phyloP scores from a whole-genome alignment of 192 early-diverging fungal genomes.

The Backusella tuberculispora region DNA sequence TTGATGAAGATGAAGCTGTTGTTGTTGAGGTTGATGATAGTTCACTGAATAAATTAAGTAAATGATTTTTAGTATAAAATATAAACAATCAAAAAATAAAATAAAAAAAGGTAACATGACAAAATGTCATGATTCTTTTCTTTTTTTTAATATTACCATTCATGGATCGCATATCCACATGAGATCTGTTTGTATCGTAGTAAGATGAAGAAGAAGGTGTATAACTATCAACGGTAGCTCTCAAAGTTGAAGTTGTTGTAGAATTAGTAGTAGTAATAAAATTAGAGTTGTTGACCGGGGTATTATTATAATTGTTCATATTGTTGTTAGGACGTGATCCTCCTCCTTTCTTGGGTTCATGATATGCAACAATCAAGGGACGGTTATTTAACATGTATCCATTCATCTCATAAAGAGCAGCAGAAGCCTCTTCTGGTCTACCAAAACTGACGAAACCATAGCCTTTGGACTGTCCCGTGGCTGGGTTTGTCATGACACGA shows the following conservation, averaged over 20 bases:
- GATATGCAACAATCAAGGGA: conserved; percentile 89
- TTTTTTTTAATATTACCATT: conserved; percentile 11
- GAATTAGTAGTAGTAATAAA: background rate
- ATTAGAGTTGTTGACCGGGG: conserved; percentile 38
- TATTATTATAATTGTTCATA: too few species aligned
- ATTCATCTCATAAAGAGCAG: conserved; percentile 92
- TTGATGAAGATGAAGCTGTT: background rate
- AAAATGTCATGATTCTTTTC: too few species aligned
- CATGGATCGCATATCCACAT: background rate
- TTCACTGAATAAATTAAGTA: too few species aligned
- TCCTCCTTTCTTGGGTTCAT: conserved; percentile 83
- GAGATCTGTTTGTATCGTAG: background rate
- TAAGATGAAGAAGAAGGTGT: conserved; percentile 13
- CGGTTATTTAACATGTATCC: conserved; percentile 78
- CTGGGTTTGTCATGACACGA: conserved; percentile 82
- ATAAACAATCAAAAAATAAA: too few species aligned
- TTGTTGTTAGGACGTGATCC: conserved; percentile 8
- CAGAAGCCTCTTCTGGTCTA: conserved; percentile 86
- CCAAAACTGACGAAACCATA: conserved; percentile 97
- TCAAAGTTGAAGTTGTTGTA: background rate
- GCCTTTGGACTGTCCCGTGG: conserved; percentile 78
- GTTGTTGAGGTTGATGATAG: background rate
- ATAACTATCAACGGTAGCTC: background rate
- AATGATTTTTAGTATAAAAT: too few species aligned
- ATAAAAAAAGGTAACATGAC: too few species aligned